Conservation (phyloP, 2,329 filamentous ascomycete genomes). For the Fusarium sp. region DNA sequence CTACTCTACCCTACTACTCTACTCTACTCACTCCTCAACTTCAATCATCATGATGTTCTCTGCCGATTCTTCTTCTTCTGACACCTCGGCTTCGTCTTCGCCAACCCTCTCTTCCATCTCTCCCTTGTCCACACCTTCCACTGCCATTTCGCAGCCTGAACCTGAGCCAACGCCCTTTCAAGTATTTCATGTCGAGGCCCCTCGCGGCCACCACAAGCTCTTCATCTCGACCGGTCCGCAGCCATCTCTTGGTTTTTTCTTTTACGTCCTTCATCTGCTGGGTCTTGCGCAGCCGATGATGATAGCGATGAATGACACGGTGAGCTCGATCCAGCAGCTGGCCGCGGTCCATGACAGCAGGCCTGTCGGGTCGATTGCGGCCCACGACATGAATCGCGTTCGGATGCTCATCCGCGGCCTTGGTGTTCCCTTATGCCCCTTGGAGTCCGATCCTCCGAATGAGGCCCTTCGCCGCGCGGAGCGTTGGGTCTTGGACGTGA, state of each 20-base stretch:
- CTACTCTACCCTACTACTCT: not conserved
- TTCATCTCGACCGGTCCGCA: conserved; percentile 25
- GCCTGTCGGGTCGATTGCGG: conserved; percentile 37
- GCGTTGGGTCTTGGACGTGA: conserved; percentile 20
- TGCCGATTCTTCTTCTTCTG: not conserved
- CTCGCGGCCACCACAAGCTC: conserved; percentile 31
- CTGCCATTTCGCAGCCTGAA: not conserved
- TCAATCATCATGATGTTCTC: conserved; percentile 6
- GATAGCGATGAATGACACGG: conserved; percentile 13
- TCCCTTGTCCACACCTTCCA: not conserved
- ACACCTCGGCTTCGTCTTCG: not conserved
- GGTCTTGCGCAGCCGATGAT: conserved; percentile 1
- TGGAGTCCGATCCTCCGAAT: not conserved
- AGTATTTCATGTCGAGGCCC: conserved; percentile 36
- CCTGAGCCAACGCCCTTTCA: conserved; percentile 16
- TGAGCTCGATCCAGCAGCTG: conserved; percentile 10
- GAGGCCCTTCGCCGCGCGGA: conserved; percentile 10
- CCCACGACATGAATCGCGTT: conserved; percentile 29
- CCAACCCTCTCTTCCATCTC: conserved; percentile 1
- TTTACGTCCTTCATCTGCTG: conserved; percentile 2
- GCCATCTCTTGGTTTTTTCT: conserved; percentile 20
- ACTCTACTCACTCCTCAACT: not conserved
- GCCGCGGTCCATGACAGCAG: conserved; percentile 20
- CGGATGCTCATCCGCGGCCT: conserved; percentile 19
- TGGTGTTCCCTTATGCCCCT: conserved; percentile 1